These are phyloP conservation scores for Curvularia eragrostidis DNA, from an alignment of 2,329 filamentous ascomycete species.

Conservation along the genomic window DNA sequence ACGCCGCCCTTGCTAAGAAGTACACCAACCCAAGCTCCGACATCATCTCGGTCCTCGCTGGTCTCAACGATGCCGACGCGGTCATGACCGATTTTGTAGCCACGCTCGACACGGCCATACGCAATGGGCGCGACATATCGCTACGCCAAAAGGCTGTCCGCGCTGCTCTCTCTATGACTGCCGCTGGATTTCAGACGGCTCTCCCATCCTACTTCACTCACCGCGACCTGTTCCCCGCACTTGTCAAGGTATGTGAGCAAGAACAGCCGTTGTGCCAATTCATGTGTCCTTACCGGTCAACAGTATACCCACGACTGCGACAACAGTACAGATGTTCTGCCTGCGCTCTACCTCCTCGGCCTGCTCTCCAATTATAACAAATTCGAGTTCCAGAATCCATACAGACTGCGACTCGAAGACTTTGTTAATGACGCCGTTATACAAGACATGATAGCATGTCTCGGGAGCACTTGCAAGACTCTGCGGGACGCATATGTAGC, in stretches of 20 bases:
- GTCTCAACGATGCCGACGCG: conserved; percentile 84
- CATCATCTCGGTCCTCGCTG: conserved; percentile 87
- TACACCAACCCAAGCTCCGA: conserved; percentile 96
- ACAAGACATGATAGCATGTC: conserved; percentile 76
- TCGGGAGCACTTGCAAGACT: conserved; percentile 73
- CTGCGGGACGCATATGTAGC: conserved; percentile 79
- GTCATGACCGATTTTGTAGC: conserved; percentile 89
- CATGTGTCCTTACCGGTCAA: conserved; percentile 19
- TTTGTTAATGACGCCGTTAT: conserved; percentile 94
- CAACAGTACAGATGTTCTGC: conserved; percentile 64
- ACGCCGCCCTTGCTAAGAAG: conserved; percentile 81
- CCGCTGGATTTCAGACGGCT: conserved; percentile 95
- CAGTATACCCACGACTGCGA: conserved; percentile 84
- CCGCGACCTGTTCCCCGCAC: conserved; percentile 87
- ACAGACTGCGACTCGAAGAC: conserved; percentile 87
- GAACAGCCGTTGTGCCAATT: neutral
- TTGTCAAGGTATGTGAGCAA: conserved; percentile 76
- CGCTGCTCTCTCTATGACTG: conserved; percentile 81
- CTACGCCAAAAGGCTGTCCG: conserved; percentile 80
- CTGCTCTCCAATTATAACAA: conserved; percentile 98
- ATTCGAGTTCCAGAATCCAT: conserved; percentile 97
- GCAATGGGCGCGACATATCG: conserved; percentile 72
- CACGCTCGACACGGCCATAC: conserved; percentile 81
- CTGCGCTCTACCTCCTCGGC: conserved; percentile 83
- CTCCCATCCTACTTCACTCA: conserved; percentile 95